These are phyloP conservation scores for Metschnikowia santaceciliae DNA, from an alignment of 805 yeast genomes.

Conservation along the genomic window DNA sequence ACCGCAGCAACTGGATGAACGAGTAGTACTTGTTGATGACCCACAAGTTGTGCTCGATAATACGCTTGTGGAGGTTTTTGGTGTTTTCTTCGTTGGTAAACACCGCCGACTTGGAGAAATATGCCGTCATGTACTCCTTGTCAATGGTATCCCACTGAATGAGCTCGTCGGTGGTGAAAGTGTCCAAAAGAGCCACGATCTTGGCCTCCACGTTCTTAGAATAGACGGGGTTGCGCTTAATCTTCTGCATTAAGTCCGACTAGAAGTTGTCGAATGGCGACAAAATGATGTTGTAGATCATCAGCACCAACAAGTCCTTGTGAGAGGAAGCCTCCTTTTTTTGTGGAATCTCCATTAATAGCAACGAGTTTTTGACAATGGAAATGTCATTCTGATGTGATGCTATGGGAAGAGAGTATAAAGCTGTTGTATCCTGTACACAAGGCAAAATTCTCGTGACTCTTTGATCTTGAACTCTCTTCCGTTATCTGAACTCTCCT, in stretches of 20 bases:
- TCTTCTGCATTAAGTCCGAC: constrained; percentile 77
- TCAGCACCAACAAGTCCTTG: constrained; percentile 53
- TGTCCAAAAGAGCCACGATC: constrained; percentile 61
- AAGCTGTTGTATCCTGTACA: too few species aligned
- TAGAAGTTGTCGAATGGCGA: constrained; percentile 90
- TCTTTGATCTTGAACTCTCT: too few species aligned
- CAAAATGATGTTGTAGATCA: constrained; percentile 73
- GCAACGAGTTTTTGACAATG: constrained; percentile 74
- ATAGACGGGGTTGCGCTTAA: constrained; percentile 59
- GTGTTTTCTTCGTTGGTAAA: constrained; percentile 62
- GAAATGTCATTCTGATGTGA: constrained; percentile 43
- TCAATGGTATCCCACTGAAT: constrained; percentile 90
- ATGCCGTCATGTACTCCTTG: constrained; percentile 49
- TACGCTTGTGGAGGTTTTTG: constrained; percentile 80
- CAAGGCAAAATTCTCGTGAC: too few species aligned
- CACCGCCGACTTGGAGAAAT: constrained; percentile 49
- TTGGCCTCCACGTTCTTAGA: constrained; percentile 66
- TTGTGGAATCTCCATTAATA: constrained; percentile 71
- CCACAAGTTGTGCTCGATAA: constrained; percentile 89
- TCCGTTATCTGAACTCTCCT: too few species aligned
- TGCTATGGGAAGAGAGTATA: too few species aligned
- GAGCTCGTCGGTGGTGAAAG: constrained; percentile 84
- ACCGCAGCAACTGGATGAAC: constrained; percentile 69
- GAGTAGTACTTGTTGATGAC: constrained; percentile 87
- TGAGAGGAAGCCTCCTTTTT: constrained; percentile 52